phyloP scores from a whole-genome alignment of 148 eudicot genomes.

The Suaeda aralocaspica region DNA sequence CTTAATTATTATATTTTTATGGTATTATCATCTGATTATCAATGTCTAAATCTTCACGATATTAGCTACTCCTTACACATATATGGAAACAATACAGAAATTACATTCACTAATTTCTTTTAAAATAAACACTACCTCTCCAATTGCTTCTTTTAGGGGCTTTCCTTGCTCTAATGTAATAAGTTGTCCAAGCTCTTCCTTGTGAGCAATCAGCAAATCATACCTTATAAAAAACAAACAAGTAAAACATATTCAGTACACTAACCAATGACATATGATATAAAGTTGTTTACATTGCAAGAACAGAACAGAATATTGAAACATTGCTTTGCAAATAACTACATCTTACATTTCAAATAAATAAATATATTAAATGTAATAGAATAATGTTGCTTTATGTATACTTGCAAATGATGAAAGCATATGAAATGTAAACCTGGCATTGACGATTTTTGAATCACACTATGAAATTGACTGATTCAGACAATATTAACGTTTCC shows the following conservation, averaged over 20 bases:
- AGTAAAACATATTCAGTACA: too few relatives aligned
- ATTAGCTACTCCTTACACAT: too few relatives aligned
- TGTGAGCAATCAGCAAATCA: slow-evolving; percentile 73
- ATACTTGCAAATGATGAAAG: not conserved
- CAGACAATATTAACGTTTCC: not conserved
- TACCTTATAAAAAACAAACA: slow-evolving; percentile 37
- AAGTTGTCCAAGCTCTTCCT: slow-evolving; percentile 91
- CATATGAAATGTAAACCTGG: not conserved
- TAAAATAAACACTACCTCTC: slow-evolving; percentile 83
- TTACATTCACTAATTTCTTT: too few relatives aligned
- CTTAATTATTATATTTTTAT: too few relatives aligned
- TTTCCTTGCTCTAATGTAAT: slow-evolving; percentile 95
- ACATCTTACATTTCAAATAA: not conserved
- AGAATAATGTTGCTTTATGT: not conserved
- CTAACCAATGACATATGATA: not conserved
- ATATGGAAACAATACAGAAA: too few relatives aligned
- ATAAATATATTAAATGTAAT: too few relatives aligned
- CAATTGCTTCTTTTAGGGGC: slow-evolving; percentile 95
- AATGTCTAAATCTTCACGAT: too few relatives aligned
- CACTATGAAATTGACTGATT: not conserved
- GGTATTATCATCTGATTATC: too few relatives aligned
- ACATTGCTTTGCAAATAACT: not conserved
- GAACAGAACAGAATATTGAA: not conserved
- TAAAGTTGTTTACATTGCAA: not conserved
- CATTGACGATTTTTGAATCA: too few relatives aligned